Base-by-base conservation (phyloP, 257 asterid genomes). In the Plectranthus barbatus region DNA sequence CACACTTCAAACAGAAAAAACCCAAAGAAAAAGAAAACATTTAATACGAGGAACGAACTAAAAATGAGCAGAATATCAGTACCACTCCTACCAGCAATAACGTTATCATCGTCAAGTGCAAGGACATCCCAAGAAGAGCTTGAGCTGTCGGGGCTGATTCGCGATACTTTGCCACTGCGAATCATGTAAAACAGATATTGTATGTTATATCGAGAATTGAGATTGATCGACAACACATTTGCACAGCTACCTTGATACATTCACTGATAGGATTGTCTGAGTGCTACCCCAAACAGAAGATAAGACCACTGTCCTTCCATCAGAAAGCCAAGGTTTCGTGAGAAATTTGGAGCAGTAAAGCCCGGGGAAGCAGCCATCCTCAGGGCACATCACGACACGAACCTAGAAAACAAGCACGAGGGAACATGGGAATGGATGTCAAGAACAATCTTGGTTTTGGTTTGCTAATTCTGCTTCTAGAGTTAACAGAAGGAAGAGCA, bases 351-450 rank as follows among this genome's bases (percentile, higher is more conserved):
- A 71, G 64, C 72, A 75, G 64, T 90, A 90, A 51, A 93, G 78
- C 62, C 97, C 99, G 1, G 97, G 99, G 74, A 93, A 90, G 53
- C 81, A 72, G 69, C 85, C 96, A 50, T 85, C 87, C 23, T 77
- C 86, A 23, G 97, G 87, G 67, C 90, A 84, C 90, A 75, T 75
- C 46, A 87, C 82, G 15, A 84, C 84, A 20, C 87, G 86, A 75
- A 93, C 95, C 99, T 93, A 68, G 56, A 65, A 68, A 13, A 72
- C 34, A 51, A n/a, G 49, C 68, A 51, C 10, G 64, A n/a, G 37
- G 56, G 47, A 72, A 21, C 34, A 50, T 21, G 11, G 15, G 8
- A 3, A 12, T 50, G 8, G 9, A 11, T 8, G n/a, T n/a, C n/a
- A n/a, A n/a, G n/a, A n/a, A n/a, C n/a, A n/a, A n/a, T n/a, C n/a